phyloP scores from a whole-genome alignment of 768 basidiomycete genomes.

The Rhizopogon vulgaris region DNA sequence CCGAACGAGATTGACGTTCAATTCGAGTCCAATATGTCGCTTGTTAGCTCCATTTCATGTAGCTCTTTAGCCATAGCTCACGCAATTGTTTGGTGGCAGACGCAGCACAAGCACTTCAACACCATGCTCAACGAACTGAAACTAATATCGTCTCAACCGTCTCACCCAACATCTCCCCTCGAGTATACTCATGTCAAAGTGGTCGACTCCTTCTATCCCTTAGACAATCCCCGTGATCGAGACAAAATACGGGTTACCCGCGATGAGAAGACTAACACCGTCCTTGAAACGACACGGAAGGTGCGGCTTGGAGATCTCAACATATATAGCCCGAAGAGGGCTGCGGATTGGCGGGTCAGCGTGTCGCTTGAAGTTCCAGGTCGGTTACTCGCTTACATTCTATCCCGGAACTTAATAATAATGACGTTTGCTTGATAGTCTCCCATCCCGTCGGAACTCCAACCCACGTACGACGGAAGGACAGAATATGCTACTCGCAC shows the following conservation, averaged over 20 bases:
- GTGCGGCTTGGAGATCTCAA: conserved; percentile 83
- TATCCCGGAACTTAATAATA: background rate
- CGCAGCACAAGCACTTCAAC: conserved; percentile 87
- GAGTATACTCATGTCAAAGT: conserved; percentile 73
- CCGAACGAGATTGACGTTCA: conserved; percentile 58
- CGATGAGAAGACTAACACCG: conserved; percentile 63
- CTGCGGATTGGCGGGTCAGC: conserved; percentile 89
- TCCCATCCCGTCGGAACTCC: conserved; percentile 59
- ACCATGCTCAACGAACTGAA: conserved; percentile 79
- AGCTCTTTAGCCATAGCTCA: conserved; percentile 9
- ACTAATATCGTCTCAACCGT: conserved; percentile 44
- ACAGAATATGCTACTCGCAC: conserved; percentile 89
- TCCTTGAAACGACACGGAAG: conserved; percentile 72
- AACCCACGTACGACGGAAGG: conserved; percentile 67
- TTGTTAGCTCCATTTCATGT: conserved; percentile 39
- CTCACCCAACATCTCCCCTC: conserved; percentile 51
- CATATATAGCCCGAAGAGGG: conserved; percentile 73
- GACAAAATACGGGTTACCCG: conserved; percentile 79
- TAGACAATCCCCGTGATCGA: conserved; percentile 30
- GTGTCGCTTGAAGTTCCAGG: conserved; percentile 89
- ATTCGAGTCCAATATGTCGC: conserved; percentile 92
- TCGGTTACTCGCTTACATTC: conserved; percentile 30
- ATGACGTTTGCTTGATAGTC: conserved; percentile 34
- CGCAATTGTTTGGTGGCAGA: conserved; percentile 34
- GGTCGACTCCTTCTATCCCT: conserved; percentile 70